phyloP scores from a whole-genome alignment of 352 stramenopile species.

The Phytophthora sojae region DNA sequence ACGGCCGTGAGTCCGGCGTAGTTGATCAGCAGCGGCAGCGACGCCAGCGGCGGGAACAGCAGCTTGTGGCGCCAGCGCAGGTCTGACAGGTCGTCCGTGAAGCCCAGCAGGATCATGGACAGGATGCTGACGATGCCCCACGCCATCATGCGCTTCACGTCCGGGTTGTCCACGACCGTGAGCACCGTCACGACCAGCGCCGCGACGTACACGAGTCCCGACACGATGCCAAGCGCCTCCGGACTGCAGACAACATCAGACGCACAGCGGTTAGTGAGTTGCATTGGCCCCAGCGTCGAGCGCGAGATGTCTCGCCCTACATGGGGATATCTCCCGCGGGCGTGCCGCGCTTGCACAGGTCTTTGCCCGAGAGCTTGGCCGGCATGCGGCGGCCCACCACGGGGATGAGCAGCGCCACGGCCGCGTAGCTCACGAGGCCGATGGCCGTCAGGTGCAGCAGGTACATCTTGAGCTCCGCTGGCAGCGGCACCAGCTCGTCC shows the following conservation, averaged over 20 bases:
- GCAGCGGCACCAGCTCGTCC: conserved; percentile 32
- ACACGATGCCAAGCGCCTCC: conserved; percentile 90
- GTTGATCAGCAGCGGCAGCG: conserved; percentile 96
- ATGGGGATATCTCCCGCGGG: conserved; percentile 88
- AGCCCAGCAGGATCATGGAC: conserved; percentile 94
- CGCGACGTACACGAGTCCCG: conserved; percentile 84
- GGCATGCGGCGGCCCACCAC: conserved; percentile 68
- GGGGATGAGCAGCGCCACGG: conserved; percentile 73
- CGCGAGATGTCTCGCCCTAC: conserved; percentile 41
- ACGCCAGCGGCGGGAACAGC: conserved; percentile 96
- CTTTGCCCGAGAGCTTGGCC: conserved; percentile 90
- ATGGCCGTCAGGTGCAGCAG: conserved; percentile 62
- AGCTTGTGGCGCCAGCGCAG: conserved; percentile 97
- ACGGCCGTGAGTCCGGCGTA: conserved; percentile 97
- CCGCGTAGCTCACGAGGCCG: conserved; percentile 64
- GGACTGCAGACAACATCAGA: conserved; percentile 50
- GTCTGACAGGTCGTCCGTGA: conserved; percentile 97
- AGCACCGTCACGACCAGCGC: conserved; percentile 76
- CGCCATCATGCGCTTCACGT: conserved; percentile 81
- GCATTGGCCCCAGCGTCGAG: neutral
- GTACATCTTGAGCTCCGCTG: conserved; percentile 47
- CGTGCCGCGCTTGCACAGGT: conserved; percentile 94
- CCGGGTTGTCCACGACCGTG: conserved; percentile 66
- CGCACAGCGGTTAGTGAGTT: neutral
- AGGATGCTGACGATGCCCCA: conserved; percentile 86